Base-by-base conservation (phyloP, 2,329 filamentous ascomycete species). In the Sclerotinia nivalis region DNA sequence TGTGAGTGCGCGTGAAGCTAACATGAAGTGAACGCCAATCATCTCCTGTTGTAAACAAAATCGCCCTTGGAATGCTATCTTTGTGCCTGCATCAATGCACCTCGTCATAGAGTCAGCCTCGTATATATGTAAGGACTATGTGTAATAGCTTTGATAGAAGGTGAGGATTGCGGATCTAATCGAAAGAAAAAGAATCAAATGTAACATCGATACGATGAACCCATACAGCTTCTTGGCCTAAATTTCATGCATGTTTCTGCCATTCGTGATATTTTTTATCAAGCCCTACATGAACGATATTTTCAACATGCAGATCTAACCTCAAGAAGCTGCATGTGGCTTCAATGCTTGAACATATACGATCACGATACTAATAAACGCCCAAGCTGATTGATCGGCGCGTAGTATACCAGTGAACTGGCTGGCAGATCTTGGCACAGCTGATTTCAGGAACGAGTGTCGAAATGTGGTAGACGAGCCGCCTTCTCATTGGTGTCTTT, bases 401-500 rank as follows among this genome's bases (percentile, higher is more conserved):
- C 13, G 31, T 50, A 31, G n/a, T 50, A 22, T 40, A 40, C 31
- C 61, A 28, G 47, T 65, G 37, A 5, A 65, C 9, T 52, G 20
- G 37, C 10, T n/a, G 9, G 34, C 18, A 40, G 47, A 2, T 31
- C 34, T 68, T 49, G 66, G 55, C 34, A 62, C n/a, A 52, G 45
- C 66, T 68, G 66, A 62, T 62, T 47, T 34, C 66, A 68, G 56
- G 66, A 62, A 68, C 56, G n/a, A 6, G 9, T 47, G 40, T 68
- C 55, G 18, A 61, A 68, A 43, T 68, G 55, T 62, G 56, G 56
- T 34, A 54, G 56, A 52, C 66, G 66, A 62, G 56, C 43, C 34
- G 56, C 52, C 45, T 40, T 8, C 45, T 68, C 28, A 62, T 54
- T 68, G 31, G 66, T 43, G 15, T 52, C 31, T 34, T 28, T 18